phyloP scores from a whole-genome alignment of 2,329 filamentous ascomycete species.

The Didymella pomorum region DNA sequence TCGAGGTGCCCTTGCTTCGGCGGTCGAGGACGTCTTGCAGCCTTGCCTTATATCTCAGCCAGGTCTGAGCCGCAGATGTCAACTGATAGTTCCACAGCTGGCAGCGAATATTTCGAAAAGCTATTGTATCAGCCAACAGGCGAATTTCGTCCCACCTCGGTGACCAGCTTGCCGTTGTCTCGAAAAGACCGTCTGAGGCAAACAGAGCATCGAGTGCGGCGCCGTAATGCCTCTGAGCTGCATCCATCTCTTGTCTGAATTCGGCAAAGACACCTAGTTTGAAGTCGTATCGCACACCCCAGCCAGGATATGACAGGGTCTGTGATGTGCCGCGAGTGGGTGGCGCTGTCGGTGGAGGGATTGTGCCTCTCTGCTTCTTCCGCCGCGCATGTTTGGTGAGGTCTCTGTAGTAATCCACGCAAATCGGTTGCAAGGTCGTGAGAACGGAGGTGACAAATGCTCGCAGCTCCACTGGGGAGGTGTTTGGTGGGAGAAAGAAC shows the following conservation, averaged over 20 bases:
- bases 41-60: slow-evolving; percentile 78
- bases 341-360: slow-evolving; percentile 81
- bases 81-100: slow-evolving; percentile 80
- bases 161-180: slow-evolving; percentile 88
- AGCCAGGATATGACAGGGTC: slow-evolving; percentile 82
- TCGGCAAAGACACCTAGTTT: slow-evolving; percentile 91
- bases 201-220: slow-evolving; percentile 86
- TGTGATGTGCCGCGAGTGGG: slow-evolving; percentile 86
- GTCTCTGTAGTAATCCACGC: slow-evolving; percentile 91
- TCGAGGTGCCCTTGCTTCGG: slow-evolving; percentile 82
- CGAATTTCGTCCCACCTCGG: slow-evolving; percentile 92
- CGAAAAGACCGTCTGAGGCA: slow-evolving; percentile 78
- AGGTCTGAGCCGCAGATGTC: slow-evolving; percentile 80
- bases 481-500: slow-evolving; percentile 81
- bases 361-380: slow-evolving; percentile 80
- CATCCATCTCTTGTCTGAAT: slow-evolving; percentile 91
- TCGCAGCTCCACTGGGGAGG: slow-evolving; percentile 73
- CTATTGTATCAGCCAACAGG: slow-evolving; percentile 81
- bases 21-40: slow-evolving; percentile 81
- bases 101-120: slow-evolving; percentile 82
- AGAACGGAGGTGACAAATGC: slow-evolving; percentile 78
- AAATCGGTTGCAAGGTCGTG: slow-evolving; percentile 73
- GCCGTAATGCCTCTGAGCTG: slow-evolving; percentile 83
- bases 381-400: slow-evolving; percentile 90
- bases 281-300: slow-evolving; percentile 94